Conservation (phyloP, 1,284 basidiomycete species). For the Caloboletus firmus region DNA sequence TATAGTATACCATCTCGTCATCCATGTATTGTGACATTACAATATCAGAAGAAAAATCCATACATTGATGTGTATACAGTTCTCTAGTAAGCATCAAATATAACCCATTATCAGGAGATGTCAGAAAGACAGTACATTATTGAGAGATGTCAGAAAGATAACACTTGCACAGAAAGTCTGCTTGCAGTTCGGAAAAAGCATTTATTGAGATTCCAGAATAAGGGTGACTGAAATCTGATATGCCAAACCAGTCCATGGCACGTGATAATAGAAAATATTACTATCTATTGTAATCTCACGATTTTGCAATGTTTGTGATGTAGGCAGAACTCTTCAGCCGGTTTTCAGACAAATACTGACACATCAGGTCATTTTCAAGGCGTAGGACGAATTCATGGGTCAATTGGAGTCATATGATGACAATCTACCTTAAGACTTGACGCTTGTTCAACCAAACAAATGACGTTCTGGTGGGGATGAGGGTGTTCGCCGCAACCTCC, state of each 20-base stretch:
- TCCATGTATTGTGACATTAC: not conserved
- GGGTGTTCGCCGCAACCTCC: constrained; percentile 51
- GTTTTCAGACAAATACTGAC: constrained; percentile 1
- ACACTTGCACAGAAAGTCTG: not conserved
- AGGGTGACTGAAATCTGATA: not conserved
- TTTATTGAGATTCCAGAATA: not conserved
- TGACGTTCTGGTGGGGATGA: constrained; percentile 50
- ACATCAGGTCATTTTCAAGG: not conserved
- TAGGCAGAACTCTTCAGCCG: constrained; percentile 35
- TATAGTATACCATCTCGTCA: not conserved
- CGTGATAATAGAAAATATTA: not conserved
- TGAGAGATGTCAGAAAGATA: not conserved
- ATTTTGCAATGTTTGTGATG: not conserved
- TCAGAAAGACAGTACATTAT: no score
- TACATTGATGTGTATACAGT: not conserved
- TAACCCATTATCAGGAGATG: not conserved
- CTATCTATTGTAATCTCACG: not conserved
- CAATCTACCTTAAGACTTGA: not conserved
- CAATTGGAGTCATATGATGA: not conserved
- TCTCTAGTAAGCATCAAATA: not conserved
- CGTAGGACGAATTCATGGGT: not conserved
- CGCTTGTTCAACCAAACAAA: constrained; percentile 42
- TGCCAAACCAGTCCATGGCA: not conserved
- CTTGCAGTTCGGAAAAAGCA: not conserved
- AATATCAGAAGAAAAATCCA: not conserved